Conservation (phyloP, 1,284 basidiomycete species). For the Heterobasidion parviporum region DNA sequence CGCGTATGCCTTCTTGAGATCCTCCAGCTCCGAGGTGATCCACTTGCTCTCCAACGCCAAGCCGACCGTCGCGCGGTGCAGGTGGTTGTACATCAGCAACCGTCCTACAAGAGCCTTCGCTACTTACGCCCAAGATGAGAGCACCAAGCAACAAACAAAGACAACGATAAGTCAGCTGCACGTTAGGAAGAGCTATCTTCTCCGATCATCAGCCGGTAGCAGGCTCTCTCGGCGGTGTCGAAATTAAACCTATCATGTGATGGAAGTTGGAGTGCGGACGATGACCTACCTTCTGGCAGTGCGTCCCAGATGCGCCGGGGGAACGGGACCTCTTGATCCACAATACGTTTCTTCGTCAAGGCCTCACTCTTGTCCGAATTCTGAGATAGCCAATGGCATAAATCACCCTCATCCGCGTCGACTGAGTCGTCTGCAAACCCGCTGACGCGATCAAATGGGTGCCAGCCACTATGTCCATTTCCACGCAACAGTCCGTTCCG, state of each 20-base stretch:
- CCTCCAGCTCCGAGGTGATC: slow-evolving; percentile 52
- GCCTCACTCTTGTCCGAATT: slow-evolving; percentile 43
- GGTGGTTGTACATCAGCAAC: slow-evolving; percentile 50
- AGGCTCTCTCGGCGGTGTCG: no score
- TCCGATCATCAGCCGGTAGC: no score
- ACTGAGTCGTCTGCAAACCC: slow-evolving; percentile 10
- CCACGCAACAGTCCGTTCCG: neutral
- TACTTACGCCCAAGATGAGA: slow-evolving; percentile 15
- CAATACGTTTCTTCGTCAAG: slow-evolving; percentile 59
- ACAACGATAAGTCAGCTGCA: neutral
- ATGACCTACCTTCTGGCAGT: slow-evolving; percentile 48
- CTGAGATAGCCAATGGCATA: slow-evolving; percentile 32
- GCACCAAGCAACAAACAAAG: neutral
- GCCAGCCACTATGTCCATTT: slow-evolving; percentile 8
- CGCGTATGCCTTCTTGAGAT: slow-evolving; percentile 52
- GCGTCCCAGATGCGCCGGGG: slow-evolving; percentile 41
- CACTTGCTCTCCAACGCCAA: slow-evolving; percentile 51
- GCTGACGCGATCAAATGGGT: slow-evolving; percentile 39
- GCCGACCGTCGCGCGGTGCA: slow-evolving; percentile 50
- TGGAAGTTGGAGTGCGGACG: no score
- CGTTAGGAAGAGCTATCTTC: no score
- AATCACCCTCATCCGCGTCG: slow-evolving; percentile 5
- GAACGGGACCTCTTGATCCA: slow-evolving; percentile 53
- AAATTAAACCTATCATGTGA: no score
- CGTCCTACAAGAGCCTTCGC: slow-evolving; percentile 48